Percentiles rank a stretch among this genome's conserved stretches.
phyloP scores from a whole-genome alignment of 768 basidiomycete genomes.

The Rhodotorula sphaerocarpa region DNA sequence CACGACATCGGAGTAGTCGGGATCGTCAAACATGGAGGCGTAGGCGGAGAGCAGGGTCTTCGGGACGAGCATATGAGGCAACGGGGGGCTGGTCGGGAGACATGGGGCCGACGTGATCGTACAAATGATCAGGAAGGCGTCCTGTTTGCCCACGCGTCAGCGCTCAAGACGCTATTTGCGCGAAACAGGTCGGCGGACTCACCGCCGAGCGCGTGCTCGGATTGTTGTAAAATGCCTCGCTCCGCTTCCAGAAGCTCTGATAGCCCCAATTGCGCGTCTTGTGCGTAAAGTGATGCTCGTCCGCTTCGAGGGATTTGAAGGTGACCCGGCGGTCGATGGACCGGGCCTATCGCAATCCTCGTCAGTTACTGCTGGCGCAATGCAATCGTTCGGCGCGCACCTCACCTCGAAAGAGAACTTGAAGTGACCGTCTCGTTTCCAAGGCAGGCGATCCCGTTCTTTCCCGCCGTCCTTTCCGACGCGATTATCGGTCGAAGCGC shows the following conservation, averaged over 20 bases:
- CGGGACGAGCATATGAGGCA: constrained; percentile 41
- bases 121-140: constrained; percentile 44
- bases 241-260: constrained; percentile 7
- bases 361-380: neutral
- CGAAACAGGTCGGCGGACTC: neutral
- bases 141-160: constrained; percentile 32
- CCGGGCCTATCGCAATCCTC: neutral
- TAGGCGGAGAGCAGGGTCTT: constrained; percentile 42
- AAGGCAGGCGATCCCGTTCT: constrained; percentile 26
- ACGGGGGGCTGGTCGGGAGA: constrained; percentile 36
- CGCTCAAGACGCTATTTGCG: neutral
- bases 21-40: constrained; percentile 44
- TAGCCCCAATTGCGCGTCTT: constrained; percentile 31
- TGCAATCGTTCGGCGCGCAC: too few relatives aligned
- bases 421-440: constrained; percentile 28
- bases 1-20: constrained; percentile 44
- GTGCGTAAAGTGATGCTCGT: constrained; percentile 39
- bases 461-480: neutral
- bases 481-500: neutral
- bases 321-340: constrained; percentile 11
- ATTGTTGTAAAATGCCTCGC: constrained; percentile 38
- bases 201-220: constrained; percentile 1
- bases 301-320: constrained; percentile 42
- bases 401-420: constrained; percentile 36
- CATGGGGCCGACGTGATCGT: constrained; percentile 44